Evolutionary conservation across 2,329 filamentous ascomycete species (phyloP), one percentile per base, ranked within the genome.

Genomic region (Cordyceps fumosorosea): DNA sequence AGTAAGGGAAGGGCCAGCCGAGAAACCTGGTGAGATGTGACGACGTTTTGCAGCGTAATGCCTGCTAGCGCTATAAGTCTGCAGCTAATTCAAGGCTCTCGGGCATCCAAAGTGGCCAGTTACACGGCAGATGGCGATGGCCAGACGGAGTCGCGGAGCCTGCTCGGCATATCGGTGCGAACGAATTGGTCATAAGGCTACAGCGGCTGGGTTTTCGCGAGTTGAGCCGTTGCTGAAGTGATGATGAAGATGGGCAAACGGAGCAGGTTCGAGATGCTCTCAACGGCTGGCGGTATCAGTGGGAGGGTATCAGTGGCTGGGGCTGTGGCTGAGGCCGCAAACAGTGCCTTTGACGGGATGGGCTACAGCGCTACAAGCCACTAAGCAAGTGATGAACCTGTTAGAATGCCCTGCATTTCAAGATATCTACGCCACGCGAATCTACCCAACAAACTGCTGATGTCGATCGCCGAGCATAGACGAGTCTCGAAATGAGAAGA

Each of bases 161-260:
- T n/a, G 45, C 45, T 58, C 56, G 56, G 56, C 12, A 26, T 58
- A 58, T 58, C 56, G 56, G 56, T 24, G 56, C 56, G 37, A 42
- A n/a, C 20, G n/a, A 57, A 40, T 44, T 44, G 7, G 6, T 11
- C 8, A 18, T n/a, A n/a, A 20, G 14, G 29, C 44, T 14, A 12
- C 32, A 37, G 20, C 34, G 5, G 5, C 14, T 47, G 44, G 29
- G 29, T 7, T 29, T 29, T 29, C 6, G 8, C 29, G 29, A 29
- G 3, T 10, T 12, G 14, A 57, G 53, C 26, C 12, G 12, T 45
- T 5, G 37, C 34, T 42, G 7, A 22, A 37, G 29, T 14, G 56
- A 58, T 37, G 56, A 50, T 48, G 56, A 58, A 29, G 56, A 58
- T 37, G 29, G 26, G 20, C 16, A 40, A 58, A 58, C 56, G 55